A percentile compares a stretch with the other conserved stretches of the same genome.
Conservation (phyloP, 2,329 filamentous ascomycete species). For the Beauveria scarabaeidicola region DNA sequence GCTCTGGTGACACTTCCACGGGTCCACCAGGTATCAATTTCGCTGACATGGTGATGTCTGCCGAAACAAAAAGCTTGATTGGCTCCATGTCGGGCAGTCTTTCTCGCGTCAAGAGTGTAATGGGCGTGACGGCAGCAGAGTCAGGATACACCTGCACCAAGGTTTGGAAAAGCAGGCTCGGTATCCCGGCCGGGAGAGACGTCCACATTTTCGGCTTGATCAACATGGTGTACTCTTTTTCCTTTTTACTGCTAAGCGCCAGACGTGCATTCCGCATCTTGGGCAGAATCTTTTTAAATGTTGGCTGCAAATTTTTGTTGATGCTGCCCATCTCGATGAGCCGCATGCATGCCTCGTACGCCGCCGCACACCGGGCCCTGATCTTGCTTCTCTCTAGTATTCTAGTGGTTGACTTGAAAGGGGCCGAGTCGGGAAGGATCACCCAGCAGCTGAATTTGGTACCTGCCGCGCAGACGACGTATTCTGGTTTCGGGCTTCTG, state of each 20-base stretch:
- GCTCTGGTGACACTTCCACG: conserved; percentile 34
- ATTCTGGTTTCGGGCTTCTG: conserved; percentile 40
- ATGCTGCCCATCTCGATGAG: conserved; percentile 60
- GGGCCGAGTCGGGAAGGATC: conserved; percentile 65
- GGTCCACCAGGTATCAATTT: conserved; percentile 24
- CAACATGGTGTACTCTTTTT: conserved; percentile 65
- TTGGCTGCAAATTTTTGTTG: conserved; percentile 65
- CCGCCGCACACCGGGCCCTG: conserved; percentile 78
- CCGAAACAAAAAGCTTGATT: neutral
- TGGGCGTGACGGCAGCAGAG: neutral
- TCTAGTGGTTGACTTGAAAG: conserved; percentile 59
- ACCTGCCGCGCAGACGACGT: conserved; percentile 48
- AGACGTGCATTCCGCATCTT: conserved; percentile 80
- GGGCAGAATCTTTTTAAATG: conserved; percentile 62
- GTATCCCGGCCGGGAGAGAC: conserved; percentile 27
- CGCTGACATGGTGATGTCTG: neutral
- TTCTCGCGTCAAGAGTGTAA: neutral
- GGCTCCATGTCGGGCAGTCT: neutral
- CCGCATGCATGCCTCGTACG: conserved; percentile 70
- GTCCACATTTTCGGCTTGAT: conserved; percentile 72
- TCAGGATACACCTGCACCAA: neutral
- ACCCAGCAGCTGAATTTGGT: conserved; percentile 68
- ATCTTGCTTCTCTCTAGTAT: conserved; percentile 58
- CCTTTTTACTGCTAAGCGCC: conserved; percentile 72
- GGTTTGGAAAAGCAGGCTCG: conserved; percentile 46